phyloP scores from a whole-genome alignment of 768 basidiomycete species.

The Paxillus involutus region DNA sequence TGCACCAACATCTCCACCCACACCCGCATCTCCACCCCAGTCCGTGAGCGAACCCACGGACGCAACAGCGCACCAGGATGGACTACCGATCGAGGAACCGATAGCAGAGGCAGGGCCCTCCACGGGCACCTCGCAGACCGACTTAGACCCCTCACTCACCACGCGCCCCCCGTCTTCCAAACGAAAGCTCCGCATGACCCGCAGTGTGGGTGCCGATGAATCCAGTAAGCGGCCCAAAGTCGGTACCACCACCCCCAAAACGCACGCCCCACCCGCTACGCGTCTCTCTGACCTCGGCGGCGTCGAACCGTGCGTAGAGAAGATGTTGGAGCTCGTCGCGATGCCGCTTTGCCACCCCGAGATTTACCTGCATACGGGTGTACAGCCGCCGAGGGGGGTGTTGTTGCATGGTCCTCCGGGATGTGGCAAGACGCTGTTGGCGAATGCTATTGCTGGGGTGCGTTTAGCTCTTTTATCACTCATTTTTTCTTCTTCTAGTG shows the following conservation, averaged over 20 bases:
- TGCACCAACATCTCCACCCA: conserved; percentile 9
- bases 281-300: conserved; percentile 88
- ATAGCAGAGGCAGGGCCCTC: conserved; percentile 10
- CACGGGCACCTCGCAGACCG: not conserved
- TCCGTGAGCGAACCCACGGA: conserved; percentile 26
- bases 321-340: conserved; percentile 93
- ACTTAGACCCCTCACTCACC: conserved; percentile 3
- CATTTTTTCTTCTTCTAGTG: not conserved
- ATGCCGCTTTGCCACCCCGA: conserved; percentile 96
- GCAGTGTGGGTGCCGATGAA: conserved; percentile 42
- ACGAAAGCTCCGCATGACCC: conserved; percentile 60
- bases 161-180: conserved; percentile 41
- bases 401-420: conserved; percentile 94
- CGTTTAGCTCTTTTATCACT: conserved; percentile 23
- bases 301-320: conserved; percentile 81
- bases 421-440: conserved; percentile 93
- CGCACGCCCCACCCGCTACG: conserved; percentile 67
- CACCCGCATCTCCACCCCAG: not conserved
- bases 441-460: conserved; percentile 94
- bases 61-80: conserved; percentile 9
- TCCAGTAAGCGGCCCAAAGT: conserved; percentile 59
- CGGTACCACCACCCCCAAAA: conserved; percentile 26
- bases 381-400: conserved; percentile 90
- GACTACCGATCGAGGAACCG: conserved; percentile 15
- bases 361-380: conserved; percentile 90